Percentiles rank a stretch among this genome's conserved stretches.
These are phyloP conservation scores for Coix lacrymajobi DNA, from an alignment of 176 grass and related monocot genomes.

Conservation along the genomic window DNA sequence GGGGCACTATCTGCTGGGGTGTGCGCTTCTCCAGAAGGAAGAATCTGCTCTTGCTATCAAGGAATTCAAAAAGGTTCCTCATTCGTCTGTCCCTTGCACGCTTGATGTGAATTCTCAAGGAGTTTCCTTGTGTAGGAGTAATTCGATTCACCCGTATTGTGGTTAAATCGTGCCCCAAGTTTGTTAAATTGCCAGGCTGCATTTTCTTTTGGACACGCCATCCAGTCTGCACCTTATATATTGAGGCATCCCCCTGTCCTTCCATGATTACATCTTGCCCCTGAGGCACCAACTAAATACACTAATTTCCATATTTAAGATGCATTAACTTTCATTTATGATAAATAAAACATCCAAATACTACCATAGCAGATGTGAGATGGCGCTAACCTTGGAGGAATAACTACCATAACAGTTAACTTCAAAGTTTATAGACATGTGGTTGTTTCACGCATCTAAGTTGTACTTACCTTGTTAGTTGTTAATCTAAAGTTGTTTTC, in stretches of 20 bases:
- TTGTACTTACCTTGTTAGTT: background rate
- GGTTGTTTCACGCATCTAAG: background rate
- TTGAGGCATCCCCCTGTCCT: background rate
- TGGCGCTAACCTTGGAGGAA: background rate
- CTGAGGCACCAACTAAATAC: background rate
- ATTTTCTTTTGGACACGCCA: background rate
- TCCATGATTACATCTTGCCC: background rate
- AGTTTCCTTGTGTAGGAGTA: background rate
- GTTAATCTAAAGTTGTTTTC: background rate
- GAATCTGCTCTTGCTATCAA: slow-evolving; percentile 39
- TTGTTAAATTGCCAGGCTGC: background rate
- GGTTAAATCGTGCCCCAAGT: background rate
- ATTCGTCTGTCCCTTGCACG: background rate
- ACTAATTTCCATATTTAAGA: background rate
- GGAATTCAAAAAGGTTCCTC: slow-evolving; percentile 61
- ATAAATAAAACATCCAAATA: background rate
- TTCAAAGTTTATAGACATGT: background rate
- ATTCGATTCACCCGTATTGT: background rate
- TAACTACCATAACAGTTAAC: background rate
- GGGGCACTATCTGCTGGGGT: slow-evolving; percentile 72
- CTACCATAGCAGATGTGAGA: background rate
- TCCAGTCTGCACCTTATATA: background rate
- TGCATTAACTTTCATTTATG: background rate
- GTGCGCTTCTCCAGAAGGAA: slow-evolving; percentile 60
- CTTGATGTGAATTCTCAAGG: background rate